Evolutionary conservation across 1,284 basidiomycete species (phyloP).

Genomic region (Cutaneotrichosporon cutaneum): DNA sequence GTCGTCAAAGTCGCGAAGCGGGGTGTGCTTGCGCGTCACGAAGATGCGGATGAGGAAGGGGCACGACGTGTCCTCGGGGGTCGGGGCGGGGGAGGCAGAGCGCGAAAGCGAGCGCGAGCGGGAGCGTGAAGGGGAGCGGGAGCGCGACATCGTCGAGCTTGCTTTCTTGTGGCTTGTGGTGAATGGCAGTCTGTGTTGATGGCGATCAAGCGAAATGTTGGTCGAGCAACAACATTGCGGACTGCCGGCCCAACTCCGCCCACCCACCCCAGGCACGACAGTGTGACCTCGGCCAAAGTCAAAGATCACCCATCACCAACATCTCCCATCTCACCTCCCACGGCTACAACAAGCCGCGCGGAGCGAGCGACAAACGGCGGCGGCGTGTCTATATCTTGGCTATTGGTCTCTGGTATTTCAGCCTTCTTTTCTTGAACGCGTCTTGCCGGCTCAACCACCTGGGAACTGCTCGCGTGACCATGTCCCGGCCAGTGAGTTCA

Average conservation of each 20-base stretch:
- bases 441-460: not conserved
- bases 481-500: constrained; percentile 1
- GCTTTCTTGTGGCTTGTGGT: not conserved
- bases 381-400: not conserved
- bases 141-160: constrained; percentile 12
- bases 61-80: constrained; percentile 21
- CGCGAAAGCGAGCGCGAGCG: constrained; percentile 12
- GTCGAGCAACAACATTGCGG: not conserved
- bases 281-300: not conserved
- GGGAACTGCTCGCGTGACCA: constrained; percentile 15
- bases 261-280: no score
- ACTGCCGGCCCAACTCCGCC: no score
- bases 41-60: constrained; percentile 49
- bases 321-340: not conserved
- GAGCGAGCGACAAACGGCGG: not conserved
- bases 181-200: not conserved
- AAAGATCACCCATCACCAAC: not conserved
- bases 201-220: not conserved
- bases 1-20: constrained; percentile 45
- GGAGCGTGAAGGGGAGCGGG: constrained; percentile 7
- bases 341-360: not conserved
- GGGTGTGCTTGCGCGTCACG: constrained; percentile 42
- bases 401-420: not conserved
- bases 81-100: constrained; percentile 10
- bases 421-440: not conserved